phyloP scores from a whole-genome alignment of 768 basidiomycete genomes.

The Pulveroboletus sp. region DNA sequence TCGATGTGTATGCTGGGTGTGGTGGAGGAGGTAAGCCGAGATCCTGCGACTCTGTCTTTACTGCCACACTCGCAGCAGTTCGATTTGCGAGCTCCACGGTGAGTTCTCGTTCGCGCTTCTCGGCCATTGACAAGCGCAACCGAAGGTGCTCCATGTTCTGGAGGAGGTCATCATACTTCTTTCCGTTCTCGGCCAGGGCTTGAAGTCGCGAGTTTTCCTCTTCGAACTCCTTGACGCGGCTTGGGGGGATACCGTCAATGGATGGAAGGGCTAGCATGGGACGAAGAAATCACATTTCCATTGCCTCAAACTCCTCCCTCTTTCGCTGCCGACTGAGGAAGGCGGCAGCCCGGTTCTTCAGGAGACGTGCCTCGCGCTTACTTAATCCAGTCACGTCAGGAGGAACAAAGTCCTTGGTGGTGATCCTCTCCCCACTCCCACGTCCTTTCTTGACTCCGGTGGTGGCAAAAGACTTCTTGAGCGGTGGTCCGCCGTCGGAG shows the following conservation, averaged over 20 bases:
- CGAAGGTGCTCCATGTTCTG: constrained; percentile 66
- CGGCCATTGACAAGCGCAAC: constrained; percentile 56
- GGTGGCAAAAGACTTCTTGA: constrained; percentile 42
- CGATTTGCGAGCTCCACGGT: constrained; percentile 51
- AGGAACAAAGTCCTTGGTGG: constrained; percentile 79
- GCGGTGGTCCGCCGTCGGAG: constrained; percentile 26
- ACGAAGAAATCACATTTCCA: constrained; percentile 72
- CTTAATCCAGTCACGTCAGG: constrained; percentile 83
- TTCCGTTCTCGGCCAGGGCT: constrained; percentile 47
- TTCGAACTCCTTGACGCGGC: constrained; percentile 80
- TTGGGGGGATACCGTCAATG: constrained; percentile 31
- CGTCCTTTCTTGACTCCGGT: constrained; percentile 47
- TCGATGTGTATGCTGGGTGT: constrained; percentile 29
- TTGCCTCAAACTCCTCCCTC: constrained; percentile 85
- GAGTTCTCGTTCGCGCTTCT: constrained; percentile 65
- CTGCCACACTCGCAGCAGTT: constrained; percentile 31
- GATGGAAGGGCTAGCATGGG: constrained; percentile 4
- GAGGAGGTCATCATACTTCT: constrained; percentile 37
- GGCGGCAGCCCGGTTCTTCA: constrained; percentile 89
- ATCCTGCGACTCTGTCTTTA: constrained; percentile 61
- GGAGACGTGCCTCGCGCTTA: constrained; percentile 87
- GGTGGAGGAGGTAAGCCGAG: constrained; percentile 43
- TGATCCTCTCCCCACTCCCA: constrained; percentile 43
- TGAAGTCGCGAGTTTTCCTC: constrained; percentile 76
- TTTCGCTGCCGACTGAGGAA: constrained; percentile 89